These are phyloP conservation scores for Xanthoceras sorbifolium DNA, from an alignment of 345 rosid genomes.

Conservation along the genomic window DNA sequence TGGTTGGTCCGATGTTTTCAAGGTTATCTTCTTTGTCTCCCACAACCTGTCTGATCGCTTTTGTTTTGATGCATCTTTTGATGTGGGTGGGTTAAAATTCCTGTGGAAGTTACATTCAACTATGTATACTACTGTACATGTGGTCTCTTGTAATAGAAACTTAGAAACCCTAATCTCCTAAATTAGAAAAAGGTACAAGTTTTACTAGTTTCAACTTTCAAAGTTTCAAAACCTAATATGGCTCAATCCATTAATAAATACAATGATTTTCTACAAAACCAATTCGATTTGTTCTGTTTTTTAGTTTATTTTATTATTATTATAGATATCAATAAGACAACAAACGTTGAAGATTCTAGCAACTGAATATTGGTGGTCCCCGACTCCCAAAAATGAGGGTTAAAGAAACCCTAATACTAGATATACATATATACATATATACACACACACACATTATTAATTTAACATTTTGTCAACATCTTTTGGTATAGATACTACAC, in stretches of 20 bases:
- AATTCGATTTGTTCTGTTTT: background rate
- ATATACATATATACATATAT: conserved; percentile 12
- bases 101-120: too few relatives aligned
- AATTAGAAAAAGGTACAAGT: background rate
- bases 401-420: conserved; percentile 20
- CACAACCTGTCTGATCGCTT: background rate
- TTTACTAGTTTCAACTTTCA: background rate
- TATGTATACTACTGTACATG: too few relatives aligned
- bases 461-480: conserved; percentile 2
- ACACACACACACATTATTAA: too few relatives aligned
- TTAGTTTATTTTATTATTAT: too few relatives aligned
- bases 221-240: background rate
- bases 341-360: background rate
- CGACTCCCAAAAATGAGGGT: conserved; percentile 12
- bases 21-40: conserved; percentile 7
- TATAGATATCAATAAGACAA: background rate
- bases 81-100: background rate
- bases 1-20: background rate
- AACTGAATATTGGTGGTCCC: conserved; percentile 11
- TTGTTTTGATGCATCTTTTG: conserved; percentile 1
- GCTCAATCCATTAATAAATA: background rate
- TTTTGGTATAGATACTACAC: background rate
- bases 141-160: background rate
- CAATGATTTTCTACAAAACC: background rate
- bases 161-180: conserved; percentile 9